Base-by-base conservation (phyloP, 768 basidiomycete genomes). In the Tricholomella constricta region DNA sequence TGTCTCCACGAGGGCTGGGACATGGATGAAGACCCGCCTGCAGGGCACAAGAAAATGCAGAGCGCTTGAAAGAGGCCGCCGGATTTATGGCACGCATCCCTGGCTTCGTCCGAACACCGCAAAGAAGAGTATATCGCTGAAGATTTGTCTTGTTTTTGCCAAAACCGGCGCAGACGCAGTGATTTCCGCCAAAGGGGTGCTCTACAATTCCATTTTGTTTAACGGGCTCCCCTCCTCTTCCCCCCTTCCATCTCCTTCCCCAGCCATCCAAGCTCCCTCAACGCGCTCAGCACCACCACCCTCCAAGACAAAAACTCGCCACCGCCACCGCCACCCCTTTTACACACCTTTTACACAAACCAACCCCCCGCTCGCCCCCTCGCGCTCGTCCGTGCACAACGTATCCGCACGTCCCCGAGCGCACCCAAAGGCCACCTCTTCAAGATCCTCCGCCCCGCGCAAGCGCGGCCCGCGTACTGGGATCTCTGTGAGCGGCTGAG, bases 401-500 rank as follows among this genome's bases (percentile, higher is more conserved):
- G 11, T 74, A 77, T 6, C 94, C 94, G 14, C 63, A 79, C 3
- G 63, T 78, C 14, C 86, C 55, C 55, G 1, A 52, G 89, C 58
- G 91, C 89, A 0, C 80, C 97, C 59, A 96, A 96, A 64, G 88
- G 91, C 0, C 96, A 99, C 64, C 66, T 99, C 27, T 99, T 97
- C 81, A 92, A 97, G 70, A 69, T 99, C 29, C 80, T 97, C 72
- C 85, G 88, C 0, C 92, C 92, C 0, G 88, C 85, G 0, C 73
- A 97, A 26, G 71, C 62, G 19, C 66, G 74, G 45, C 84, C 91
- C 59, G 75, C 34, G 12, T 47, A 56, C 12, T 50, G 70, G 2
- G 93, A 94, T 64, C 67, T 97, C 53, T 75, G 96, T 36, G 85
- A 91, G 51, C 72, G 72, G 63, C 70, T 98, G 17, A 89, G 91